Conservation (phyloP, 2,329 filamentous ascomycete species). For the Talaromyces sp. region DNA sequence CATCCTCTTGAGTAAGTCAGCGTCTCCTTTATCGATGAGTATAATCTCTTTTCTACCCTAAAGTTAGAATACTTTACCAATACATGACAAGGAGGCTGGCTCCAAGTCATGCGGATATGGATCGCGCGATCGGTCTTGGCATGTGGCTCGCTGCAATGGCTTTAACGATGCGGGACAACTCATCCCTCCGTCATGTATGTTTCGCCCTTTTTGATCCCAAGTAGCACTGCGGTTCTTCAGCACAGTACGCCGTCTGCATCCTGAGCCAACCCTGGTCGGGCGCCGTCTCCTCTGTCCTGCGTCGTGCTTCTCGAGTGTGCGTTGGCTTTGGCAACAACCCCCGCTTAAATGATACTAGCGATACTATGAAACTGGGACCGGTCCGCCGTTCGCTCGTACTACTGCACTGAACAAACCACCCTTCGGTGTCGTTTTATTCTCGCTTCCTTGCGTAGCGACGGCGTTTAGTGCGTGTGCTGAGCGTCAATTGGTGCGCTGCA, state of each 20-base stretch:
- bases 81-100: background rate
- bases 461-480: background rate
- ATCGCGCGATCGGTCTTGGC: background rate
- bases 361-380: background rate
- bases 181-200: slow-evolving; percentile 11
- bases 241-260: slow-evolving; percentile 15
- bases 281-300: background rate
- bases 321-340: background rate
- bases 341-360: background rate
- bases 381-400: slow-evolving; percentile 1
- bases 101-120: background rate
- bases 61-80: background rate
- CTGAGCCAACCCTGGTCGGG: slow-evolving; percentile 13
- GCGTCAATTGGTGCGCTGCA: background rate
- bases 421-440: background rate
- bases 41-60: background rate
- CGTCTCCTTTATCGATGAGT: background rate
- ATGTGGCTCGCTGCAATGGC: background rate
- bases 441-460: slow-evolving; percentile 2
- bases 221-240: slow-evolving; percentile 14
- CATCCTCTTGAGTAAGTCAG: background rate
- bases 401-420: slow-evolving; percentile 4
- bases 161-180: slow-evolving; percentile 16
- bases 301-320: background rate
- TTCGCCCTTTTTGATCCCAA: slow-evolving; percentile 2